Evolutionary conservation across 1,139 yeast genomes (phyloP).

Genomic region (Taphrina deformans): DNA sequence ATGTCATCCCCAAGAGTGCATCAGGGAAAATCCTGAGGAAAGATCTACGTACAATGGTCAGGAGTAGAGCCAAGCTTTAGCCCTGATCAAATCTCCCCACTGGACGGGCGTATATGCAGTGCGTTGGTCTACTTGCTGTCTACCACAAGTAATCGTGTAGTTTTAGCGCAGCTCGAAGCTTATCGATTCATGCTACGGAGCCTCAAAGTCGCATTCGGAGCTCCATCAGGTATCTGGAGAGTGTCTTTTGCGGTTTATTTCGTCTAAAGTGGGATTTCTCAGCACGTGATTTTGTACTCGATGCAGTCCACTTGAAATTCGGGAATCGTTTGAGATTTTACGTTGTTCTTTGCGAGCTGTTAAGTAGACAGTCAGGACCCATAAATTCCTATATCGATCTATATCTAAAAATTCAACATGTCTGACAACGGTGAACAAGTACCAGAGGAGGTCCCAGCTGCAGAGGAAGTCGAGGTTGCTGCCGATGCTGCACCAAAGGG

Average conservation of each 20-base stretch:
- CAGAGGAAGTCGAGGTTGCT: conserved; percentile 81
- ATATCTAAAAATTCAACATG: not conserved
- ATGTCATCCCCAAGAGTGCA: conserved; percentile 47
- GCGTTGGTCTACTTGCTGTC: too few relatives aligned
- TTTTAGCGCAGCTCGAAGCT: too few relatives aligned
- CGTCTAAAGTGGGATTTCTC: too few relatives aligned
- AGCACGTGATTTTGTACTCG: not conserved
- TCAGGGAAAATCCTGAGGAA: conserved; percentile 48
- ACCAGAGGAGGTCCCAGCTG: conserved; percentile 51
- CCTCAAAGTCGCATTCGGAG: too few relatives aligned
- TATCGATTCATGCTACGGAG: too few relatives aligned
- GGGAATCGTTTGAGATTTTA: conserved; percentile 1
- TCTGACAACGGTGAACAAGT: conserved; percentile 35
- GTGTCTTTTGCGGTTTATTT: too few relatives aligned
- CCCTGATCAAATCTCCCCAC: not conserved
- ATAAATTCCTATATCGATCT: not conserved
- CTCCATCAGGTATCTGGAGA: too few relatives aligned
- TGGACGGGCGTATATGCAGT: not conserved
- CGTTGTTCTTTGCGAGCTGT: conserved; percentile 15
- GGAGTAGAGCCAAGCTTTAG: conserved; percentile 22
- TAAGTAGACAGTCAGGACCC: conserved; percentile 24
- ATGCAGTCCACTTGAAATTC: conserved; percentile 5
- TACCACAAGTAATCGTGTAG: too few relatives aligned
- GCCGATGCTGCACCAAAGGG: conserved; percentile 66
- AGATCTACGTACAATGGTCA: conserved; percentile 14